These are phyloP conservation scores for Trametes polyzona DNA, from an alignment of 1,284 basidiomycete species.

Conservation along the genomic window DNA sequence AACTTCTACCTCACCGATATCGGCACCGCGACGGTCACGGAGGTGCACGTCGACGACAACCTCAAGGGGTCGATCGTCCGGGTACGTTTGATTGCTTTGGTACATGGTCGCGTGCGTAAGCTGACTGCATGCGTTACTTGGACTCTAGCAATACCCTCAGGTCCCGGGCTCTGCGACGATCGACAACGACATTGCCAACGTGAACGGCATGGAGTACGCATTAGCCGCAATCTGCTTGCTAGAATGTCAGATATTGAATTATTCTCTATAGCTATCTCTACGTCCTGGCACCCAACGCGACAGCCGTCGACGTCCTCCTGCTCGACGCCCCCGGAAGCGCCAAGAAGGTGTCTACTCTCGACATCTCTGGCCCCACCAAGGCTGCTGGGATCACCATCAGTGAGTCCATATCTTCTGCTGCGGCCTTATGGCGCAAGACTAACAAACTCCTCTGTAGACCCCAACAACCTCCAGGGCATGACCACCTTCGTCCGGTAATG, in stretches of 20 bases:
- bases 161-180: constrained; percentile 45
- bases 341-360: constrained; percentile 42
- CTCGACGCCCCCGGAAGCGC: constrained; percentile 46
- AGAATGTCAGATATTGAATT: background rate
- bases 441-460: constrained; percentile 30
- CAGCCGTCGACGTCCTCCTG: constrained; percentile 45
- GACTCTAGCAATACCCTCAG: constrained; percentile 49
- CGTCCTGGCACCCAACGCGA: constrained; percentile 46
- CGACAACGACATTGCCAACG: constrained; percentile 48
- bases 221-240: background rate
- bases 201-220: constrained; percentile 50
- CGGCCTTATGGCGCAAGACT: background rate
- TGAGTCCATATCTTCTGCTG: constrained; percentile 26
- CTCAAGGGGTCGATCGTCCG: constrained; percentile 49
- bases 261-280: constrained; percentile 45
- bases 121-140: background rate
- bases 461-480: constrained; percentile 48
- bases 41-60: constrained; percentile 49
- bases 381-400: constrained; percentile 43
- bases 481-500: constrained; percentile 40
- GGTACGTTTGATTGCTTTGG: constrained; percentile 32
- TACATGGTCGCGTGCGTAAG: background rate
- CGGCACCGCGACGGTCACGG: constrained; percentile 46
- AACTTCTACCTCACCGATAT: constrained; percentile 56
- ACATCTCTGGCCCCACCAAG: constrained; percentile 43